Evolutionary conservation across 2,329 filamentous ascomycete species (phyloP).

Genomic region (Aspergillus texensis): DNA sequence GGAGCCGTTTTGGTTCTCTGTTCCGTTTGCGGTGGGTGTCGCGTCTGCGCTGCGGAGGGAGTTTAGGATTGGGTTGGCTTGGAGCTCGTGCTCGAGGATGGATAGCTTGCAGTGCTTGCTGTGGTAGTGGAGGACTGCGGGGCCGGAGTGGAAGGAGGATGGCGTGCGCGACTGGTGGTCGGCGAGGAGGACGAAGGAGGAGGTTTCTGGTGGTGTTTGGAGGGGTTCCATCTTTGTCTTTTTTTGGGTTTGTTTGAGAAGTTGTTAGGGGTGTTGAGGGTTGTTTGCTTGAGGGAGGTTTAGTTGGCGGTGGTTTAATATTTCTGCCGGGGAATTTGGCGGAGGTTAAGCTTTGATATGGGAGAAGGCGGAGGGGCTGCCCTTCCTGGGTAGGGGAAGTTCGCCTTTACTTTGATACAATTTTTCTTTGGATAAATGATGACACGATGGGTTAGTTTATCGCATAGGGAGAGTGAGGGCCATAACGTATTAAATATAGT

Average conservation of each 20-base stretch:
- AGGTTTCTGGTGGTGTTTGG: conserved; percentile 38
- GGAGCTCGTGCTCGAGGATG: conserved; percentile 44
- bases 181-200: conserved; percentile 46
- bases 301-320: conserved; percentile 11
- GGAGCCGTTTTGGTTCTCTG: conserved; percentile 8
- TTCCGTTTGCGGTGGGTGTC: conserved; percentile 20
- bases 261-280: background rate
- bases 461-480: background rate
- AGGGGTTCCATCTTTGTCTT: conserved; percentile 45
- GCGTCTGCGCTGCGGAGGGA: conserved; percentile 27
- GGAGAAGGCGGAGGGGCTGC: background rate
- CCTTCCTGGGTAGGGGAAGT: background rate
- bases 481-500: background rate
- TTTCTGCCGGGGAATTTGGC: conserved; percentile 6
- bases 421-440: background rate
- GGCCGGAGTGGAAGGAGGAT: conserved; percentile 50
- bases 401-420: background rate
- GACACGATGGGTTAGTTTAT: background rate
- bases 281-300: background rate
- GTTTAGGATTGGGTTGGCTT: conserved; percentile 36
- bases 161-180: conserved; percentile 53
- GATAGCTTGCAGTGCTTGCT: conserved; percentile 49
- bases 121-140: conserved; percentile 51
- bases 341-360: background rate
- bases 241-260: background rate